Base-by-base conservation (phyloP, 257 asterid genomes). In the Thymus quinquecostatus region DNA sequence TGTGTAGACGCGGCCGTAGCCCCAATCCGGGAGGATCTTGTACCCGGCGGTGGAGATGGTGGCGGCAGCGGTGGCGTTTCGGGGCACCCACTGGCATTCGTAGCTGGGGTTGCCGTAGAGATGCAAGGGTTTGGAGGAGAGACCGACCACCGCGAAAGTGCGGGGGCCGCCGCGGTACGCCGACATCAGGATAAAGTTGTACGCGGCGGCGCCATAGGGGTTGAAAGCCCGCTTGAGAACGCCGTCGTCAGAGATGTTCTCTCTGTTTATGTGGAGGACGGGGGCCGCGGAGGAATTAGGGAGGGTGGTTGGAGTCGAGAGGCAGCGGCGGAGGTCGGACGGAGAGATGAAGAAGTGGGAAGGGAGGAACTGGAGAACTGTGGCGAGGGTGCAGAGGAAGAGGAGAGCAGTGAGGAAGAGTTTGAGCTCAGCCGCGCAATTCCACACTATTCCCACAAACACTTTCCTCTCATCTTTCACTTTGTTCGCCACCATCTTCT, bases 1-100 rank as follows among this genome's bases (percentile, higher is more conserved):
- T 4, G 97, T 91, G 81, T 91, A 91, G 40, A 91, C 85, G 49
- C 91, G 87, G 65, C 97, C 97, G 81, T 87, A 91, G 4, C 97
- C 97, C 97, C 97, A 91, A 55, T 82, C 91, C 6, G 88, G 84
- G 9, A 86, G 85, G 74, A 83, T 79, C 64, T 77, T 86, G 32
- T 68, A 61, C 5, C 82, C 88, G 10, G 38, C 27, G 10, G 72
- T 10, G 21, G 82, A 57, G 55, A 72, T 34, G 33, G 69, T 11
- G 1, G 55, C 2, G 10, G 13, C 11, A 38, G 44, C 3, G 2
- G 12, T n/a, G 6, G 68, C 0, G 36, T 72, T 32, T 11, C 34
- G 2, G 12, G 84, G 78, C 7, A 75, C 54, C 91, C 91, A 86
- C 28, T 56, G 60, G 69, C 91, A 86, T 6, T 66, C 33, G 78